A percentile compares a stretch with the other conserved stretches of the same genome.
These are phyloP conservation scores for Cercophora samala DNA, from an alignment of 495 filamentous ascomycete species.

Conservation along the genomic window DNA sequence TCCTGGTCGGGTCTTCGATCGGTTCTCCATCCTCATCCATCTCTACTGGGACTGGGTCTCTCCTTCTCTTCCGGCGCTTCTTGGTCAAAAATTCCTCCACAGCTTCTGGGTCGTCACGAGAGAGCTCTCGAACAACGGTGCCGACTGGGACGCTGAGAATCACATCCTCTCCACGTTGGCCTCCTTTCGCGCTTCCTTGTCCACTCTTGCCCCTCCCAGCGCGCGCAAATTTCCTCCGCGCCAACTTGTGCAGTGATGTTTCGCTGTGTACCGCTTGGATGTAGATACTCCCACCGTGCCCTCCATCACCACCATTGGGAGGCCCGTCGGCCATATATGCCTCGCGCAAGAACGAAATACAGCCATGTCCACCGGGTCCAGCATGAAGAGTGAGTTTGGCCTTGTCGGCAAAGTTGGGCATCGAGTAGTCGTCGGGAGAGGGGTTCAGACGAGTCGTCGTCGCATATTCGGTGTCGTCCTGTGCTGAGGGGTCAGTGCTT, in stretches of 20 bases:
- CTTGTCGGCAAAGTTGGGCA: slow-evolving; percentile 80
- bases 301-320: slow-evolving; percentile 96
- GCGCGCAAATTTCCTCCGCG: slow-evolving; percentile 68
- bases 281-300: slow-evolving; percentile 85
- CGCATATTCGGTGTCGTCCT: slow-evolving; percentile 3
- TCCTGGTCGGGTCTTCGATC: slow-evolving; percentile 41
- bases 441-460: slow-evolving; percentile 67
- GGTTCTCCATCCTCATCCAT: slow-evolving; percentile 35
- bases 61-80: slow-evolving; percentile 28
- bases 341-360: slow-evolving; percentile 88
- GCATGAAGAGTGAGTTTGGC: slow-evolving; percentile 71
- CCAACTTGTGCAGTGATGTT: slow-evolving; percentile 89
- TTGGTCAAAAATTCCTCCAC: slow-evolving; percentile 45
- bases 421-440: slow-evolving; percentile 73
- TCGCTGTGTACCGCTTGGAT: slow-evolving; percentile 90
- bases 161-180: slow-evolving; percentile 79
- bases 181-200: slow-evolving; percentile 75
- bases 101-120: slow-evolving; percentile 69
- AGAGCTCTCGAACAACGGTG: slow-evolving; percentile 81
- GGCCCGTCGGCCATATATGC: slow-evolving; percentile 83
- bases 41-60: slow-evolving; percentile 29
- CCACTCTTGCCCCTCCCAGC: slow-evolving; percentile 81
- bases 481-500: slow-evolving; percentile 28
- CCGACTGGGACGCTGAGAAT: slow-evolving; percentile 89
- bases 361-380: slow-evolving; percentile 83